A percentile compares a stretch with the other conserved stretches of the same genome.
Evolutionary conservation across 2,329 filamentous ascomycete genomes (phyloP).

Genomic region (Cryphonectria carpinicola): DNA sequence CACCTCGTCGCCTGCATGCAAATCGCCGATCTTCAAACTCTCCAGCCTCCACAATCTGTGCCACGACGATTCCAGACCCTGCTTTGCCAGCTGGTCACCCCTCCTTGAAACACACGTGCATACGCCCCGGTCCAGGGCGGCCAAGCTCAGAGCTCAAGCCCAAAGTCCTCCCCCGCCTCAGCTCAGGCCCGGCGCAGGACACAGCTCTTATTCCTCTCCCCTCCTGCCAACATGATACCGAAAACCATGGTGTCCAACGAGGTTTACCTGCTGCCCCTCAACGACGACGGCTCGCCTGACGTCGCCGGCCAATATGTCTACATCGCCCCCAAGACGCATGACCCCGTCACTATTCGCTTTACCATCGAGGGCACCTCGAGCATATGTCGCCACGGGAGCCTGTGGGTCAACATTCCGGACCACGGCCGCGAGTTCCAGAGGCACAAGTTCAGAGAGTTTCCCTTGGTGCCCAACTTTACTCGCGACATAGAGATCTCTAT

Average conservation of each 20-base stretch:
- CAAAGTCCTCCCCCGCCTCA: not conserved
- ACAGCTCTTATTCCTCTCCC: constrained; percentile 11
- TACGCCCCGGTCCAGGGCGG: constrained; percentile 9
- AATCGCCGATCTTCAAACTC: not conserved
- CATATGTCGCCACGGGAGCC: constrained; percentile 89
- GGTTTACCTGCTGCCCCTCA: constrained; percentile 87
- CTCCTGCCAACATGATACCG: constrained; percentile 55
- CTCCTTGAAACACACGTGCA: constrained; percentile 26
- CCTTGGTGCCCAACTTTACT: constrained; percentile 90
- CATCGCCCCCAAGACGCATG: constrained; percentile 72
- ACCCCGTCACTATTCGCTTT: constrained; percentile 83
- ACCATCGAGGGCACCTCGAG: constrained; percentile 93
- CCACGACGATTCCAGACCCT: not conserved
- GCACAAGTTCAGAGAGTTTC: constrained; percentile 82
- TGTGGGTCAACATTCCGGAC: constrained; percentile 95
- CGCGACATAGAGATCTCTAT: constrained; percentile 88
- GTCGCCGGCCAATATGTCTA: constrained; percentile 91
- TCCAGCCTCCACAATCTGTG: constrained; percentile 3
- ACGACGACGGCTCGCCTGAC: constrained; percentile 90
- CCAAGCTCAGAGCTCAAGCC: constrained; percentile 4
- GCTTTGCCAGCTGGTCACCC: constrained; percentile 7
- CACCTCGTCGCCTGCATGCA: not conserved
- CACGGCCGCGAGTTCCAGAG: constrained; percentile 76
- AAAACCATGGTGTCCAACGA: constrained; percentile 68
- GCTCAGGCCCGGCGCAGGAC: constrained; percentile 22